Conservation (phyloP, 257 asterid genomes). For the Rubia yunnanensis region DNA sequence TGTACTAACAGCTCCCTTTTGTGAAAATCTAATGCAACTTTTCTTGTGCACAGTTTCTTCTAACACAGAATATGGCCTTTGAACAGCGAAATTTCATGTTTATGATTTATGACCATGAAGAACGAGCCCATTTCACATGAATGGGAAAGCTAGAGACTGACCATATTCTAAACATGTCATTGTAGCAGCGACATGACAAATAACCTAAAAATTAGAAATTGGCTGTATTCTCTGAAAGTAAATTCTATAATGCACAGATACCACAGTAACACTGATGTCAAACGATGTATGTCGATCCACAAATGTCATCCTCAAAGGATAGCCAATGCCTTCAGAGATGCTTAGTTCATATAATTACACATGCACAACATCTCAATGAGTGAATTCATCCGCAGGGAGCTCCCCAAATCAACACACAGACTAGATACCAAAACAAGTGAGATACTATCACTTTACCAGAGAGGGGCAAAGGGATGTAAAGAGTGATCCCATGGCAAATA, state of each 20-base stretch:
- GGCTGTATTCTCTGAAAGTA: neutral
- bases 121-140: neutral
- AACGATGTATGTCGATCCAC: neutral
- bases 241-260: neutral
- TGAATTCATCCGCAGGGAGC: neutral
- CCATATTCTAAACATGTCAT: neutral
- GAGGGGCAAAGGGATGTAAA: conserved; percentile 96
- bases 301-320: neutral
- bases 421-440: neutral
- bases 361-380: neutral
- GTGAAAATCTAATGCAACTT: neutral
- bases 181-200: neutral
- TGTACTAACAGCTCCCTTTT: neutral
- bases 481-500: conserved; percentile 93
- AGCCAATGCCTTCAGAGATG: neutral
- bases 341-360: neutral
- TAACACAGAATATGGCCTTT: neutral
- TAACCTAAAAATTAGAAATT: neutral
- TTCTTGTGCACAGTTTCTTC: neutral
- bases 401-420: neutral
- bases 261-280: neutral
- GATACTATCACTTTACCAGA: conserved; percentile 41
- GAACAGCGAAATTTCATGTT: neutral
- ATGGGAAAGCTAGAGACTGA: neutral
- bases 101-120: neutral